phyloP scores from a whole-genome alignment of 345 rosid species.

The Rhizophora mangle region DNA sequence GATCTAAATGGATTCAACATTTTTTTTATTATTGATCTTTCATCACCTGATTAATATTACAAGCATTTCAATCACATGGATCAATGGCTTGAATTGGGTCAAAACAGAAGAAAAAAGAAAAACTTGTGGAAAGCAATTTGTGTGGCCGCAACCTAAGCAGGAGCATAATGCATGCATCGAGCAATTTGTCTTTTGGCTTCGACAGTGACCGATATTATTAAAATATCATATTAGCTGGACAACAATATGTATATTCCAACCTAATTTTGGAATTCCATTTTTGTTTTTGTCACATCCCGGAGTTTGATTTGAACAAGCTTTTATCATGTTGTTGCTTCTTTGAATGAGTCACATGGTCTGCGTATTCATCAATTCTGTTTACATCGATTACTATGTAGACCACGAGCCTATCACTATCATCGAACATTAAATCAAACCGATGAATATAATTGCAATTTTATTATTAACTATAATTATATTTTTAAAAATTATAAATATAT shows the following conservation, averaged over 20 bases:
- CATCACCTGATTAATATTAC: no score
- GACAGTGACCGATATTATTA: conserved; percentile 7
- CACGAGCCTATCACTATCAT: no score
- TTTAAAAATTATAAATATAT: no score
- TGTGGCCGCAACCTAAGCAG: background rate
- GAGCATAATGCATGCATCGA: conserved; percentile 18
- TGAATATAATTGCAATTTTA: no score
- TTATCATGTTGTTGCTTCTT: conserved; percentile 1
- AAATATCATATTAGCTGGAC: background rate
- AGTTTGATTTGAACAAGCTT: background rate
- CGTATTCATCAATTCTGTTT: background rate
- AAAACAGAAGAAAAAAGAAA: conserved; percentile 1
- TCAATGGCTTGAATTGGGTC: conserved; percentile 1
- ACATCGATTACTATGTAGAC: no score
- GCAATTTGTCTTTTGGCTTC: background rate
- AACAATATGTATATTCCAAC: background rate
- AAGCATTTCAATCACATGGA: no score
- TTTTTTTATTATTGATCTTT: no score
- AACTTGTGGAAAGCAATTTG: conserved; percentile 9
- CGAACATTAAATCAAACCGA: no score
- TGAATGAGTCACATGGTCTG: conserved; percentile 4
- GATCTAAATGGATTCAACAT: no score
- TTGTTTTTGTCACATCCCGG: no score
- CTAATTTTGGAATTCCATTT: background rate
- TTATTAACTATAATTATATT: no score